Base-by-base conservation (phyloP, 2,329 filamentous ascomycete genomes). In the Phaeoacremonium minimum region DNA sequence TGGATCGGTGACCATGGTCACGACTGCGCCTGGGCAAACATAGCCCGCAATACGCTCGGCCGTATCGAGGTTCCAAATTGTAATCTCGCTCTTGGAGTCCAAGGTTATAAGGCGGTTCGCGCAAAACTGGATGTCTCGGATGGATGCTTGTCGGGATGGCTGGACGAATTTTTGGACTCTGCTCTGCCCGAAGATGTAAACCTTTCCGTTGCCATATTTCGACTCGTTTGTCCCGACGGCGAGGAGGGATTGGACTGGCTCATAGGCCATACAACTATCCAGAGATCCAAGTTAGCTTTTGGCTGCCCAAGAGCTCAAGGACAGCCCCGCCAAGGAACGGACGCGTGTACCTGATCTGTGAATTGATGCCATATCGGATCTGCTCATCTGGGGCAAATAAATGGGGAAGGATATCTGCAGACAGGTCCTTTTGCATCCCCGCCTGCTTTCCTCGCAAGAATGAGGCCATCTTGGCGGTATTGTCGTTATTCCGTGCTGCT, bases 401-500 rank as follows among this genome's bases (percentile, higher is more conserved):
- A 43, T 87, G 85, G 26, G 87, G 77, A 14, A 79, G 72, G 45
- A 97, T 80, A 47, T 83, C 85, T 14, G 82, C 81, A 35, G 90
- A 95, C 47, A 98, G 75, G 66, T 97, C 93, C 63, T 84, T 87
- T 58, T 89, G 85, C 51, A 98, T 85, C 53, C 93, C 93, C 39
- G 88, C 80, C 73, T 97, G 93, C 73, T 95, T 96, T 51, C 87
- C 85, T 58, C 93, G 77, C 45, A 98, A 69, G 58, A 97, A 91
- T 51, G 85, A 80, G 37, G 90, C 81, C 90, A 96, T 96, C 4
- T 32, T 44, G 40, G n/a, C 22, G n/a, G 22, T n/a, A n/a, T n/a
- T n/a, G n/a, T n/a, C n/a, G n/a, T n/a, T n/a, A n/a, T n/a, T n/a
- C n/a, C n/a, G n/a, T n/a, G n/a, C n/a, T n/a, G n/a, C n/a, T n/a